Evolutionary conservation across 2,329 filamentous ascomycete genomes (phyloP), one percentile per base, ranked within the genome.

Genomic region (Paraphaeosphaeria minitans): DNA sequence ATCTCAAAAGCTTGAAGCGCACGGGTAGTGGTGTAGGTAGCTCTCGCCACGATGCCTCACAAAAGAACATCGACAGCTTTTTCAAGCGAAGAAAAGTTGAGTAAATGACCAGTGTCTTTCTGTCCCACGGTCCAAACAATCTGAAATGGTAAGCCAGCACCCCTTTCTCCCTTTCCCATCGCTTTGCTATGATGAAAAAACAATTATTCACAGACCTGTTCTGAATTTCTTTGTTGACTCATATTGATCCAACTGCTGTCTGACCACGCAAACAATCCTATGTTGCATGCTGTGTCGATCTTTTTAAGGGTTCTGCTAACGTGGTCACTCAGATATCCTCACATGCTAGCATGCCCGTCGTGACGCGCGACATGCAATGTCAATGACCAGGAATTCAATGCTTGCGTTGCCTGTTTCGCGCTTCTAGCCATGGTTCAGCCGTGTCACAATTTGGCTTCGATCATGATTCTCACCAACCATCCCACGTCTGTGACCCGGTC

Each of bases 1-100:
- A 97, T 76, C 83, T 97, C 2, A 77, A 80, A 46, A 87, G 88
- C 29, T 79, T 97, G 58, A 93, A 89, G 74, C 90, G 92, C 75
- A 94, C 92, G 9, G 82, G 89, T 24, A 91, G 92, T 31, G 93
- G 93, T 3, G 90, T 97, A 57, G 92, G 92, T 55, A 95, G 89
- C 67, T 84, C 90, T 41, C 83, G 84, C 56, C 88, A 91, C 71
- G 93, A 97, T 73, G 82, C 85, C 12, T 87, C 83, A 48, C 93
- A 97, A 75, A 88, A 84, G 70, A 92, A 85, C 19, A 84, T 97
- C 66, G 87, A 91, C 47, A 84, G 84, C 0, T 97, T 95, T 79
- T 93, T 97, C 76, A 87, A 88, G 70, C 84, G 84, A 71, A 78
- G 78, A 39, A 59, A 56, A 43, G 7, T 59, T 22, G 57, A 52